Base-by-base conservation (phyloP, 257 asterid species). In the Phtheirospermum japonicum region DNA sequence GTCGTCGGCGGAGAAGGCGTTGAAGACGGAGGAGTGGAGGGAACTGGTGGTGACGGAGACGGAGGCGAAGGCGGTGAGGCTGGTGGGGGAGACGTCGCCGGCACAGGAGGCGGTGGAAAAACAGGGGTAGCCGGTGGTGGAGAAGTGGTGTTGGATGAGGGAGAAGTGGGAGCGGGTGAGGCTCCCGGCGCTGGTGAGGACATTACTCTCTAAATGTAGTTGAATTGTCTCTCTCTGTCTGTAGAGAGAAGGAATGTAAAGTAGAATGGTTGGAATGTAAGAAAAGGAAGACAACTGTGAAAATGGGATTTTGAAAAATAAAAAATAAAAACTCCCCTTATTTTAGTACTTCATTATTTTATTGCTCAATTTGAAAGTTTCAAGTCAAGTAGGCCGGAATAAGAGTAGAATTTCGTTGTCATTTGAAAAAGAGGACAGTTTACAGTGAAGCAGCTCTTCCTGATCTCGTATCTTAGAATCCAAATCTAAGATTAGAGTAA, bases 121-220 rank as follows among this genome's bases (percentile, higher is more conserved):
- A 68, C 26, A 5, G 69, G 66, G 2, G 75, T 54, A 13, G 74
- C 14, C 0, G 82, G 78, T 1, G 82, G 74, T 0, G 86, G 74
- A 4, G 82, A 51, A 2, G 81, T 69, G 28, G 71, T 0, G 64
- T 72, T 67, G 49, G 70, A 33, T 7, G 77, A 80, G 4, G 84
- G 79, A 6, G 83, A 61, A 0, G 72, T 63, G 17, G 86, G 86
- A 50, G 71, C 63, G 34, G 81, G 84, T 0, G 84, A 46, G 17
- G 75, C 71, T 37, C 65, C 78, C 53, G 83, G 85, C 43, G 82
- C 31, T 8, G 80, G 78, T 48, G 84, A 61, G 33, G 58, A 23
- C 58, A 52, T 52, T 23, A 13, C 31, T 50, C 4, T 18, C 28
- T 2, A 3, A 7, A 18, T 3, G 11, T 5, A 8, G 20, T 17